Evolutionary conservation across 202 grass and related monocot species (phyloP).

Genomic region (Schoenoplectus triqueter): DNA sequence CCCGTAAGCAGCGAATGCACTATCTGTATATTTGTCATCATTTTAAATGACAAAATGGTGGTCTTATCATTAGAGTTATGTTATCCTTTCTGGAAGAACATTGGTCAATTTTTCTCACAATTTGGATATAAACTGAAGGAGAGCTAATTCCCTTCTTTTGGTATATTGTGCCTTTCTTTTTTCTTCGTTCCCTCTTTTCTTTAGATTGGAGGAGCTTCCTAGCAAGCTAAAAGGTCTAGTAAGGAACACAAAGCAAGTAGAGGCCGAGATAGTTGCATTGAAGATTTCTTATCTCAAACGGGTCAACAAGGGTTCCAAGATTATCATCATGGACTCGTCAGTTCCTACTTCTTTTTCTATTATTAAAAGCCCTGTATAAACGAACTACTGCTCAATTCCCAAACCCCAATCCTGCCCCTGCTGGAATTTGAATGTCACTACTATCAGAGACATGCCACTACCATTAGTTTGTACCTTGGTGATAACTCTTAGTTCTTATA

Average conservation of each 20-base stretch:
- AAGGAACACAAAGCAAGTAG: conserved; percentile 63
- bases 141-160: neutral
- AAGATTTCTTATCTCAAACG: conserved; percentile 94
- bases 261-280: conserved; percentile 80
- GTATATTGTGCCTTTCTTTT: neutral
- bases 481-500: neutral
- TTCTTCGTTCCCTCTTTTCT: neutral
- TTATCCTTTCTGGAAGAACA: conserved; percentile 7
- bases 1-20: conserved; percentile 47
- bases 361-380: neutral
- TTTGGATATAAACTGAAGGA: neutral
- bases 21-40: neutral
- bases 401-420: neutral
- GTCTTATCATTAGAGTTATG: neutral
- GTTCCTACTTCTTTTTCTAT: conserved; percentile 40
- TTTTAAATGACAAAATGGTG: neutral
- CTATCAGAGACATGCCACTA: neutral
- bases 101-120: neutral
- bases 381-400: neutral
- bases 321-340: conserved; percentile 91
- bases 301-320: conserved; percentile 75
- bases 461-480: neutral
- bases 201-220: conserved; percentile 81
- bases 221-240: conserved; percentile 79
- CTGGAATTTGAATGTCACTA: conserved; percentile 6